These are phyloP conservation scores for Arthrobotrys megalospora DNA, from an alignment of 2,329 filamentous ascomycete genomes.

Conservation along the genomic window DNA sequence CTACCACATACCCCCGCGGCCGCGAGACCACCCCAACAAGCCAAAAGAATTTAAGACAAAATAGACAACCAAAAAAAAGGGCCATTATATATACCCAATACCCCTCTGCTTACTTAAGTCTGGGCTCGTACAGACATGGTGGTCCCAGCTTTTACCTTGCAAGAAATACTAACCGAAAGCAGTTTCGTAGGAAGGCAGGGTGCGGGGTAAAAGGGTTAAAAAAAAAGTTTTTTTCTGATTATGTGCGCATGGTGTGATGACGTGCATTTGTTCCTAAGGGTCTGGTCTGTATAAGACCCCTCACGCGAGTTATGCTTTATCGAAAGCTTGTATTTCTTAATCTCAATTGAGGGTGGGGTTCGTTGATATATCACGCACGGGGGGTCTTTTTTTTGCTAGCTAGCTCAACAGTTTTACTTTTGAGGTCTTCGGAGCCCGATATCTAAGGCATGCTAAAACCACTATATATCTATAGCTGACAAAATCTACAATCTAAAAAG, in stretches of 20 bases:
- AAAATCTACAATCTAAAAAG: too few relatives aligned
- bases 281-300: neutral
- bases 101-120: too few relatives aligned
- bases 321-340: slow-evolving; percentile 6
- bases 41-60: too few relatives aligned
- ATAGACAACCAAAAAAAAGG: too few relatives aligned
- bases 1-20: too few relatives aligned
- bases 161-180: slow-evolving; percentile 8
- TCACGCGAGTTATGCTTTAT: neutral
- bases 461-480: too few relatives aligned
- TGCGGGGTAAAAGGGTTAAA: slow-evolving; percentile 3
- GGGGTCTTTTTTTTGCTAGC: neutral
- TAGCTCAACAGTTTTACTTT: neutral
- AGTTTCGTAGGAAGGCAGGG: neutral
- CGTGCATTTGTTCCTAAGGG: slow-evolving; percentile 4
- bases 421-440: neutral
- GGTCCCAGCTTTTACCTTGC: neutral
- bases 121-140: neutral
- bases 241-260: slow-evolving; percentile 14
- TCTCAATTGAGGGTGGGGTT: too few relatives aligned
- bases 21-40: too few relatives aligned
- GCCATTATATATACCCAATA: too few relatives aligned
- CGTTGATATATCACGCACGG: neutral
- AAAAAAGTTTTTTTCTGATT: neutral
- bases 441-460: too few relatives aligned